Percentiles rank a stretch among this genome's conserved stretches.
Conservation (phyloP, 164 flowering plant species). For the Buxus sempervirens region DNA sequence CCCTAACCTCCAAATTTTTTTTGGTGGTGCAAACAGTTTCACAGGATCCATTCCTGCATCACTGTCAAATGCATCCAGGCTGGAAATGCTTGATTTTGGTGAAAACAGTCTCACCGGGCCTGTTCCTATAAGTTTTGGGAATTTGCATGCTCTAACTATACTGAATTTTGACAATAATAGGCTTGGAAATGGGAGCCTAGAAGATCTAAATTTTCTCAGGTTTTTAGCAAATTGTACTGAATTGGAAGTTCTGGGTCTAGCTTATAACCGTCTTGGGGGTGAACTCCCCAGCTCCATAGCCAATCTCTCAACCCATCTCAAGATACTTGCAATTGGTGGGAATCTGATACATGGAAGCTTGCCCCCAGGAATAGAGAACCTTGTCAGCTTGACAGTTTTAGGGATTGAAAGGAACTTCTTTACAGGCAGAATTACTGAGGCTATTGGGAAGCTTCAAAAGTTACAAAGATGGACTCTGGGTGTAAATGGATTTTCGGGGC, state of each 20-base stretch:
- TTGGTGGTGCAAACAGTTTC: conserved; percentile 11
- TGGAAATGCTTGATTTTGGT: conserved; percentile 12
- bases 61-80: conserved; percentile 19
- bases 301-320: conserved; percentile 22
- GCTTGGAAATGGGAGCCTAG: conserved; percentile 10
- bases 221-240: conserved; percentile 23
- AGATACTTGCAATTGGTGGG: background rate
- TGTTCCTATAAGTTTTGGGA: conserved; percentile 15
- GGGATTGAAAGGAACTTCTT: conserved; percentile 10
- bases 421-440: conserved; percentile 23
- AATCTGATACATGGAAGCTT: conserved; percentile 17
- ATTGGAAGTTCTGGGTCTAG: conserved; percentile 8
- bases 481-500: conserved; percentile 11
- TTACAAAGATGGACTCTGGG: background rate
- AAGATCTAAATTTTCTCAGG: conserved; percentile 20
- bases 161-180: conserved; percentile 11
- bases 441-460: conserved; percentile 12
- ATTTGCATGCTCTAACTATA: conserved; percentile 1
- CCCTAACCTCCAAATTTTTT: conserved; percentile 19
- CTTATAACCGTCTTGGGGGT: conserved; percentile 19
- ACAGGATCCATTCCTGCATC: conserved; percentile 25
- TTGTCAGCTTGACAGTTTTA: conserved; percentile 9
- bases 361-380: conserved; percentile 20
- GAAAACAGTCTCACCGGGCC: conserved; percentile 17
- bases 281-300: conserved; percentile 14